Percentiles rank a stretch among this genome's conserved stretches.
Evolutionary conservation across 805 yeast genomes (phyloP).

Genomic region (Suhomyces sp.): DNA sequence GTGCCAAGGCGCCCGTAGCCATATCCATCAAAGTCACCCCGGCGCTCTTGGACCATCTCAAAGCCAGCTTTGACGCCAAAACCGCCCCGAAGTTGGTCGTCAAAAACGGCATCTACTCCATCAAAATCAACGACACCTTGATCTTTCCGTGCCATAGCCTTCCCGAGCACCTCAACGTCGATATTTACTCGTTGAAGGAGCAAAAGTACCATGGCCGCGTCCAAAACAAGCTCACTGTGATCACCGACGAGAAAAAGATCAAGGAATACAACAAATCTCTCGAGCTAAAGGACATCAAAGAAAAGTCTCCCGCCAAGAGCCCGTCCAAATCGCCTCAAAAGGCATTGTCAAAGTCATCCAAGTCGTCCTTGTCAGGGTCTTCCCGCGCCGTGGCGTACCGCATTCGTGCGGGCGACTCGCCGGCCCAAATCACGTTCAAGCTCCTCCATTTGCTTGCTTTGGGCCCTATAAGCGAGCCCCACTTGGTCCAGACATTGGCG

Average conservation of each 20-base stretch:
- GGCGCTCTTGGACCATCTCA: slow-evolving; percentile 26
- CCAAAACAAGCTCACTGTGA: slow-evolving; percentile 26
- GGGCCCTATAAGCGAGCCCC: slow-evolving; percentile 41
- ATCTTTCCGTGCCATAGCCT: slow-evolving; percentile 31
- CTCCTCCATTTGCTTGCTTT: slow-evolving; percentile 46
- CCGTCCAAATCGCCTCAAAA: slow-evolving; percentile 2
- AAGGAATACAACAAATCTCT: slow-evolving; percentile 14
- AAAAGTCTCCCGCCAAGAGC: not conserved
- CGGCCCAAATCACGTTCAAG: slow-evolving; percentile 15
- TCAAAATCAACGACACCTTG: slow-evolving; percentile 24
- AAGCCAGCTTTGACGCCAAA: slow-evolving; percentile 13
- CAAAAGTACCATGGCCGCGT: slow-evolving; percentile 30
- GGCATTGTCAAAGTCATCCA: not conserved
- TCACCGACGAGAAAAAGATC: slow-evolving; percentile 29
- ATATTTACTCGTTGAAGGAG: slow-evolving; percentile 22
- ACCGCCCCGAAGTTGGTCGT: slow-evolving; percentile 32
- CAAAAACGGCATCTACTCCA: slow-evolving; percentile 32
- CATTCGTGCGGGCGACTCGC: not conserved
- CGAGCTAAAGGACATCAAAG: not conserved
- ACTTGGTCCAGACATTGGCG: slow-evolving; percentile 18
- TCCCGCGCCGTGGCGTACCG: slow-evolving; percentile 4
- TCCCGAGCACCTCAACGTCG: slow-evolving; percentile 36
- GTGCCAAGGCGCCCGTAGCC: slow-evolving; percentile 18
- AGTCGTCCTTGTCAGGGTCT: not conserved
- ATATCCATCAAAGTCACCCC: slow-evolving; percentile 27